A percentile compares a stretch with the other conserved stretches of the same genome.
Conservation (phyloP, 1,139 yeast species). For the Sugiyamaella sp. region DNA sequence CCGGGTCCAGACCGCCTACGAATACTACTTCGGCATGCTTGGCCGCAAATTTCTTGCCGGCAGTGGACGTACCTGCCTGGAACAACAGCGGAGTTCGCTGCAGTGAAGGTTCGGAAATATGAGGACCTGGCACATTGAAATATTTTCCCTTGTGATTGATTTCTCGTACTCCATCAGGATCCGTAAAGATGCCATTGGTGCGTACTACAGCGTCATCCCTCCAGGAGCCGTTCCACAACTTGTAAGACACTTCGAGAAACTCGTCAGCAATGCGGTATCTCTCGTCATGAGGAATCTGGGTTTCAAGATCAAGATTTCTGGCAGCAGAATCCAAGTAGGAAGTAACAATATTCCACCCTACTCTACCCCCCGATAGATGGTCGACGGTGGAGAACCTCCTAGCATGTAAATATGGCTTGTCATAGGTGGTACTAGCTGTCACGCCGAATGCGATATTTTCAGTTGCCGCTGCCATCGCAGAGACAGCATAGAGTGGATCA, state of each 20-base stretch:
- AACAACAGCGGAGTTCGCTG: conserved; percentile 50
- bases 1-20: conserved; percentile 41
- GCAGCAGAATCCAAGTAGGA: conserved; percentile 44
- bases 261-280: conserved; percentile 47
- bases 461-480: conserved; percentile 49
- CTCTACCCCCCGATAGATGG: conserved; percentile 47
- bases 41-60: conserved; percentile 51
- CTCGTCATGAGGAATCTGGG: conserved; percentile 45
- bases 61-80: conserved; percentile 53
- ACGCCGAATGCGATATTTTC: conserved; percentile 47
- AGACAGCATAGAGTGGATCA: conserved; percentile 45
- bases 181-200: conserved; percentile 42
- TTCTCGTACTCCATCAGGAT: conserved; percentile 43
- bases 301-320: conserved; percentile 39
- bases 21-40: conserved; percentile 52
- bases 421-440: conserved; percentile 48
- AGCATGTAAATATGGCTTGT: conserved; percentile 48
- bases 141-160: conserved; percentile 46
- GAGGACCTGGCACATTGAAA: conserved; percentile 47
- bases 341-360: conserved; percentile 51
- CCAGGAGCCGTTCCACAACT: conserved; percentile 47
- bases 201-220: conserved; percentile 46
- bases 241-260: conserved; percentile 44
- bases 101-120: conserved; percentile 46
- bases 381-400: conserved; percentile 48